Evolutionary conservation across 73 alveolate species (phyloP).

Genomic region (Tetrahymena malaccensis): DNA sequence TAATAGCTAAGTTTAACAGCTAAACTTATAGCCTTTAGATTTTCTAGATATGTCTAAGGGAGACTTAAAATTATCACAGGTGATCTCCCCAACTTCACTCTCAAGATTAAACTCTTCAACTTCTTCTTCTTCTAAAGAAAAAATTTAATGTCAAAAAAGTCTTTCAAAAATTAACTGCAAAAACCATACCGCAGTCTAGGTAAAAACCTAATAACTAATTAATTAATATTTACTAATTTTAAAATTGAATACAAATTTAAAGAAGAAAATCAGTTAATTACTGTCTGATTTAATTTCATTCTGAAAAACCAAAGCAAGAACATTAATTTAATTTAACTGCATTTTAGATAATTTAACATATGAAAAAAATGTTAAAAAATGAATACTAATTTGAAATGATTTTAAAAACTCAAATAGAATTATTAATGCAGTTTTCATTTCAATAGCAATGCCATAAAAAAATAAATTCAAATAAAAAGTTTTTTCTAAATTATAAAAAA

Average conservation of each 20-base stretch:
- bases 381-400: not conserved
- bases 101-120: not conserved
- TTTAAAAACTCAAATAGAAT: too few relatives aligned
- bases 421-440: too few relatives aligned
- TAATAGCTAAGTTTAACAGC: not conserved
- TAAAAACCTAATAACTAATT: not conserved
- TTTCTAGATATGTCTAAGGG: not conserved
- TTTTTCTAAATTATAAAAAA: too few relatives aligned
- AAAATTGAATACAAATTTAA: not conserved
- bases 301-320: not conserved
- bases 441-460: too few relatives aligned
- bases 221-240: not conserved
- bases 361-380: too few relatives aligned
- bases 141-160: not conserved
- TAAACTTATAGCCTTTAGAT: not conserved
- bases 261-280: not conserved
- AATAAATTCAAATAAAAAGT: too few relatives aligned
- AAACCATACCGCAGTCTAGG: not conserved
- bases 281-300: not conserved
- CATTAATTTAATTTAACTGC: not conserved
- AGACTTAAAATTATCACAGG: not conserved
- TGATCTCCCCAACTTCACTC: not conserved
- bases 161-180: not conserved
- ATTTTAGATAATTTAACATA: too few relatives aligned
- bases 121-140: not conserved